Evolutionary conservation across 129 eudicot genomes (phyloP), one percentile per base, ranked within the genome.

Genomic region (Arctium lappa): DNA sequence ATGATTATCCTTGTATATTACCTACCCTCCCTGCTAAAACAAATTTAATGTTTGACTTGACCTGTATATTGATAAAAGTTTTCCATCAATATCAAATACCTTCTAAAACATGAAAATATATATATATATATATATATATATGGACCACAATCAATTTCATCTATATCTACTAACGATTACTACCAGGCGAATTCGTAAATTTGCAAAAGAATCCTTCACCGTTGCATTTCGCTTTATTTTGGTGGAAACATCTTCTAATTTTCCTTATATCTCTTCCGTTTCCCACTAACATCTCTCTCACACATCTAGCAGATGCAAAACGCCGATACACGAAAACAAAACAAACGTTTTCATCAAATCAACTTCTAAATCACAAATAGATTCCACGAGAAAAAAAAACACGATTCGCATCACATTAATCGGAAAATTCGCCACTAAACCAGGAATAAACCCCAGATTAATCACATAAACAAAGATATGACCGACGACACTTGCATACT

Each of bases 391-490:
- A 75, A 27, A 34, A 32, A 33, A 40, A 48, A 29, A 29, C 77
- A 82, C 7, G 86, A 69, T 75, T 27, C 2, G 22, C 42, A 76
- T 68, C 77, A 34, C 75, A 69, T 66, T 82, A 18, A 44, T 68
- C 37, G 3, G 2, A 22, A 40, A 68, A 33, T 50, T 68, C 31
- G 62, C 62, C n/a, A 76, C 76, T 68, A 76, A 76, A 33, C 56
- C 71, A 50, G 40, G 8, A 75, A 76, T 66, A 68, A 82, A 76
- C 81, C 86, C 70, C 44, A 75, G 77, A 82, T 68, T 66, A 32
- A 36, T 7, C 40, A 37, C 44, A 22, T 48, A 34, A 46, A 82
- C 66, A 68, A 32, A 22, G 8, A 76, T 18, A 77, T 15, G 12
- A 36, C 29, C 29, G 10, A 42, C 8, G n/a, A 40, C 1, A 81